Evolutionary conservation across 2,329 filamentous ascomycete genomes (phyloP).

Genomic region (Ophiostoma ulmi): DNA sequence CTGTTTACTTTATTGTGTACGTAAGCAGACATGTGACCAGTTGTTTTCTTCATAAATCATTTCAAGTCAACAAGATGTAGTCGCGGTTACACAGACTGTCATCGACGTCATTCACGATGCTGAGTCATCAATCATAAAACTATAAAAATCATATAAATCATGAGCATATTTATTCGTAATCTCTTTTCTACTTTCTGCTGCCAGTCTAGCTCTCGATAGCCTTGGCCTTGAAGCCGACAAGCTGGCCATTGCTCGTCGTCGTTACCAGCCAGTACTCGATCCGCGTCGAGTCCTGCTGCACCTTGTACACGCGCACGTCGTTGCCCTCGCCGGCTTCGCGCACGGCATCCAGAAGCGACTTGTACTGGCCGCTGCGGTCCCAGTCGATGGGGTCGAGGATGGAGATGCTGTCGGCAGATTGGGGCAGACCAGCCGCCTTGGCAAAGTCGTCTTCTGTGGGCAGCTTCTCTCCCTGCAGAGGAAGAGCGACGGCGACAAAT

Average conservation of each 20-base stretch:
- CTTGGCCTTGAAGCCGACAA: conserved; percentile 75
- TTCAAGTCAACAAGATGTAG: not conserved
- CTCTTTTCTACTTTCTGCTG: not conserved
- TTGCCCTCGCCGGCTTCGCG: conserved; percentile 56
- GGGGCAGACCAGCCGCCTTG: conserved; percentile 56
- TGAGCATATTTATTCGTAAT: not conserved
- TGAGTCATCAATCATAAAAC: not conserved
- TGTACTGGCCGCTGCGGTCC: conserved; percentile 67
- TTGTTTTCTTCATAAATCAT: not conserved
- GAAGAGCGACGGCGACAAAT: conserved; percentile 70
- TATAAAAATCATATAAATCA: not conserved
- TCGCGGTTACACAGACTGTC: too few relatives aligned
- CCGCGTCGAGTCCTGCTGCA: conserved; percentile 56
- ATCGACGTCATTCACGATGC: not conserved
- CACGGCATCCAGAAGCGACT: conserved; percentile 62
- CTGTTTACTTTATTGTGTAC: not conserved
- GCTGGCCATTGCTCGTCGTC: conserved; percentile 33
- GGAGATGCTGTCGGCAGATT: conserved; percentile 52
- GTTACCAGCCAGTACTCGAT: conserved; percentile 77
- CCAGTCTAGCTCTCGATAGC: conserved; percentile 61
- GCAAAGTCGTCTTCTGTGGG: conserved; percentile 70
- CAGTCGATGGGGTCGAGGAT: conserved; percentile 66
- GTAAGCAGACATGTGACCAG: not conserved
- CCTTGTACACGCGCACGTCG: conserved; percentile 70
- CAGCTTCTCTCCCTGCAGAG: conserved; percentile 47